Percentiles rank a stretch among this genome's conserved stretches.
These are phyloP conservation scores for Ailanthus altissimus DNA, from an alignment of 345 rosid species.

Conservation along the genomic window DNA sequence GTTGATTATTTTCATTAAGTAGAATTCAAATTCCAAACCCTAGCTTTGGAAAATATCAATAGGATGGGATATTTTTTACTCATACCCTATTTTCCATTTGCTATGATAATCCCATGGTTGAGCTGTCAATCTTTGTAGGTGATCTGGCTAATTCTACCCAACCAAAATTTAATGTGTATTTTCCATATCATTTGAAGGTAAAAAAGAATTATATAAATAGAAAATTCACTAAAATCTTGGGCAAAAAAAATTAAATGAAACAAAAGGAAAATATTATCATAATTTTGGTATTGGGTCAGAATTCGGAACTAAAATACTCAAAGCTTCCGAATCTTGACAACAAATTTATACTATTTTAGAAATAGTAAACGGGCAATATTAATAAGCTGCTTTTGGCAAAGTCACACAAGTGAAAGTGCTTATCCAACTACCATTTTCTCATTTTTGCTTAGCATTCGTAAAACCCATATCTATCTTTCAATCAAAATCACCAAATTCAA, in stretches of 20 bases:
- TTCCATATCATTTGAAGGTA: neutral
- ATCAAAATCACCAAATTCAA: neutral
- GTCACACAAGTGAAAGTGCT: slow-evolving; percentile 7
- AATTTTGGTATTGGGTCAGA: neutral
- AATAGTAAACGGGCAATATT: neutral
- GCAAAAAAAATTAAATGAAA: neutral
- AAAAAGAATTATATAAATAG: neutral
- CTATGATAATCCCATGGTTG: neutral
- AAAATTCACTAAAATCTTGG: neutral
- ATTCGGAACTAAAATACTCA: neutral
- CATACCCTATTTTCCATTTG: neutral
- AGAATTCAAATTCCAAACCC: neutral
- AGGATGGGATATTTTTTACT: neutral
- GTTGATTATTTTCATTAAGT: no score
- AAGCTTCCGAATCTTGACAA: neutral
- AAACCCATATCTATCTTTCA: neutral
- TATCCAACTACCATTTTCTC: slow-evolving; percentile 8
- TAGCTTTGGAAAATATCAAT: no score
- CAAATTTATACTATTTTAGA: neutral
- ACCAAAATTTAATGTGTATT: neutral
- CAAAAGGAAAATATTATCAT: neutral
- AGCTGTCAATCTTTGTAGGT: slow-evolving; percentile 4
- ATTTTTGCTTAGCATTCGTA: neutral
- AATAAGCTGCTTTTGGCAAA: neutral
- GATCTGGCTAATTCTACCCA: slow-evolving; percentile 1